These are phyloP conservation scores for Pythium angustatum DNA, from an alignment of 352 stramenopile genomes.

Conservation along the genomic window DNA sequence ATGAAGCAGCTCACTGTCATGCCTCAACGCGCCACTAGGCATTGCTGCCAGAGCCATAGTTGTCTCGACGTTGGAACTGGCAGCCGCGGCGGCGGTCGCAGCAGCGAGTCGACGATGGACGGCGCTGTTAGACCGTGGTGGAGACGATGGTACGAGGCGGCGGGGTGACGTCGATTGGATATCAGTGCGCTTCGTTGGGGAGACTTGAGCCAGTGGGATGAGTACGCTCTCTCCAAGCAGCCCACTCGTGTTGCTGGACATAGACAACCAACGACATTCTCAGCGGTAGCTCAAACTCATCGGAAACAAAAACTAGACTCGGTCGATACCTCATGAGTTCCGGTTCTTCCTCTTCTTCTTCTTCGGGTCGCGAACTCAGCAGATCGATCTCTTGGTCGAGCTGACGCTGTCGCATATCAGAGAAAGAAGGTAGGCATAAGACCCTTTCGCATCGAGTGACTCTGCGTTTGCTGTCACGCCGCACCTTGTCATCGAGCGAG, in stretches of 20 bases:
- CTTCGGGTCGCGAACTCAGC: background rate
- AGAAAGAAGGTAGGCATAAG: too few relatives aligned
- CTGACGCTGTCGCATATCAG: too few relatives aligned
- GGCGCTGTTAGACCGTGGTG: conserved; percentile 6
- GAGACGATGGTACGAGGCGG: background rate
- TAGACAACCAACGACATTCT: background rate
- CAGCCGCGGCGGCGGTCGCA: conserved; percentile 11
- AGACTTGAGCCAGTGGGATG: conserved; percentile 33
- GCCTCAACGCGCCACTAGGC: background rate
- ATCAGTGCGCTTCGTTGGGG: background rate
- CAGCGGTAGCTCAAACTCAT: background rate
- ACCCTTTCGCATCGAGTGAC: too few relatives aligned
- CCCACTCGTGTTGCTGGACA: conserved; percentile 2
- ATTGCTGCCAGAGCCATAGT: background rate
- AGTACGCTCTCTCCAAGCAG: conserved; percentile 43
- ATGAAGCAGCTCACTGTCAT: conserved; percentile 47
- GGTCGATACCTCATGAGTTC: conserved; percentile 2
- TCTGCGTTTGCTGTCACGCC: too few relatives aligned
- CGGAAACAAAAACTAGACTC: background rate
- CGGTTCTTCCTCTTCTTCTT: background rate
- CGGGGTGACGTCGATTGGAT: background rate
- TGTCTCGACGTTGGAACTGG: background rate
- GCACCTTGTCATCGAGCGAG: conserved; percentile 16
- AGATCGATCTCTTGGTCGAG: conserved; percentile 22
- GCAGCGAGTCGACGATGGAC: conserved; percentile 9